Evolutionary conservation across 441 rosid genomes (phyloP), one percentile per base, ranked within the genome.

Genomic region (Eruca vesicaria): DNA sequence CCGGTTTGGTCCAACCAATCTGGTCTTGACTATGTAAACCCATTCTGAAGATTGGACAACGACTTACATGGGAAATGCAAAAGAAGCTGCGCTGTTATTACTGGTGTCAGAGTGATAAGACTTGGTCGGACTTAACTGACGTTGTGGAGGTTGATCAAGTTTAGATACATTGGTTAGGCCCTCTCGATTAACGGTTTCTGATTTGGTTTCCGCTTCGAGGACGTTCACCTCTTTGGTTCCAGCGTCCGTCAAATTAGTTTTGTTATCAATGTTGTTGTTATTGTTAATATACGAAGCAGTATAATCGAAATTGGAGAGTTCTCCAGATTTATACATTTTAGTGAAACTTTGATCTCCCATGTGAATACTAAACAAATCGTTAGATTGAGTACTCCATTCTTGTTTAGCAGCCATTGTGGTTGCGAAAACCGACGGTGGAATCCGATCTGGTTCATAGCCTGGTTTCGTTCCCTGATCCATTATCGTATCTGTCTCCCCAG

Each of bases 311-410:
- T 74, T 86, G 18, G 82, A 23, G 9, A 91, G 68, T 53, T 95
- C 99, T 45, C 91, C 97, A 2, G 99, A 91, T 78, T 83, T 89
- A 53, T 86, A 84, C 64, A 91, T 7, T 80, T 89, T 79, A 69
- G 88, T 5, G 97, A 87, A 80, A 91, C 86, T 79, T 86, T 91
- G 63, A 41, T 76, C 66, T 82, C 86, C 97, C 66, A 91, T 75
- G 45, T 84, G 87, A 80, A 96, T 88, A 58, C 98, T 96, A 21
- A 96, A 96, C 84, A 96, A 76, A 1, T 96, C 98, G 16, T 84
- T 96, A 0, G 99, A 96, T 55, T 92, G 89, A 0, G 79, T 76
- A 12, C 99, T 93, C 99, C 99, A 91, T 0, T 96, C 98, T 71
- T 63, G 74, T 11, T 83, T 83, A n/a, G 81, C 56, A 11, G 86